Evolutionary conservation across 305 asterid species (phyloP), one percentile per base, ranked within the genome.

Genomic region (Fraxinus platypoda): DNA sequence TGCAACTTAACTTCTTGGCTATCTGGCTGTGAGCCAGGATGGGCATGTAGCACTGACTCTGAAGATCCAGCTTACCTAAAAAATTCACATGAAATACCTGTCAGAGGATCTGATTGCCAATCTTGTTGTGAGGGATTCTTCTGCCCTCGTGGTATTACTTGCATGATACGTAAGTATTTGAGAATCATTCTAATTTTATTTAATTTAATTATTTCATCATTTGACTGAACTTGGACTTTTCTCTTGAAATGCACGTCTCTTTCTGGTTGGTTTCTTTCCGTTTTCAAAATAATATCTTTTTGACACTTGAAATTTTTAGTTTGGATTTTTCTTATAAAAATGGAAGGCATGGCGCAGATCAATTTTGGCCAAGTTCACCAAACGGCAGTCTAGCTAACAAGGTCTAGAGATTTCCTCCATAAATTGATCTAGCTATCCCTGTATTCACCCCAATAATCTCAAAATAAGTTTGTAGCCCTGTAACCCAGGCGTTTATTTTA

Each of bases 81-180:
- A 76, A 83, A 89, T 84, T 78, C 87, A 70, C 80, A 68, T 23
- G 86, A 78, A 33, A 85, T 90, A 43, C 99, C 99, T 1, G 87
- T 78, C 1, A 91, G 99, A 89, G 88, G 90, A 75, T 81, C 86
- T 30, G 86, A 87, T 35, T 94, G 99, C 49, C 93, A 87, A 62
- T 80, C 99, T 8, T 95, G 99, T 71, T 95, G 99, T 80, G 97
- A 90, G 78, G 99, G 99, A 0, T 95, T 95, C 86, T 95, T 95
- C 82, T 95, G 99, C 74, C 99, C 99, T 1, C 79, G 77, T 31
- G 99, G 99, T 70, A 82, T 95, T 85, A 89, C 98, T 78, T 94
- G 98, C 94, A 95, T 95, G 99, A 92, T 95, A 78, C 98, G 99
- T 95, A 79, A 93, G 99, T 89, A 80, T 19, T 66, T 25, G 11